Conservation (phyloP, 2,329 filamentous ascomycete species). For the Phialocephala subalpina region DNA sequence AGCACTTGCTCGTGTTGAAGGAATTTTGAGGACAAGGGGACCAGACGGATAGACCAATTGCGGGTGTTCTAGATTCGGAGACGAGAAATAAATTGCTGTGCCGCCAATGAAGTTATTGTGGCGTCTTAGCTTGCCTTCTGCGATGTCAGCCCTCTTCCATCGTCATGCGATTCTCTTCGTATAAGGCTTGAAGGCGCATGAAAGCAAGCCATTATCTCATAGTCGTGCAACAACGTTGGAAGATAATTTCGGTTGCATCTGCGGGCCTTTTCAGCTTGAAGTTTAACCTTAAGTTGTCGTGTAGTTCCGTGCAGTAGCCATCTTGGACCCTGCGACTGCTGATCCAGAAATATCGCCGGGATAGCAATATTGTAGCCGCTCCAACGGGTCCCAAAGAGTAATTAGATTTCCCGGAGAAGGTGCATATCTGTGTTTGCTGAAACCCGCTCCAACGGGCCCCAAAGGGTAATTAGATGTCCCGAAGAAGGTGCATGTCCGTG, state of each 20-base stretch:
- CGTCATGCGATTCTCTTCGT: neutral
- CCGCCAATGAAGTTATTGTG: neutral
- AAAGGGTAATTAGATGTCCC: neutral
- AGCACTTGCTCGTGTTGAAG: slow-evolving; percentile 2
- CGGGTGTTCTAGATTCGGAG: neutral
- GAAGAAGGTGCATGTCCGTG: neutral
- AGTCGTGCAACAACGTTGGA: neutral
- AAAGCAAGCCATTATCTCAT: neutral
- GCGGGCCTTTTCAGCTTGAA: neutral
- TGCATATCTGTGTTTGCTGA: neutral
- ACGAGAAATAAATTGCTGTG: neutral
- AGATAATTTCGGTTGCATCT: neutral
- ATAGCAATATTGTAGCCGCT: neutral
- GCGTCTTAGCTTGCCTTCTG: neutral
- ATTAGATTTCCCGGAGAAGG: neutral
- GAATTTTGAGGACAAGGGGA: neutral
- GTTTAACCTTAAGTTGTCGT: neutral
- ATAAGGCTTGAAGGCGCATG: no score
- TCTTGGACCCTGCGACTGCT: no score
- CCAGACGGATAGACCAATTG: slow-evolving; percentile 1
- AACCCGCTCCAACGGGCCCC: neutral
- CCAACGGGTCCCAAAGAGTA: no score
- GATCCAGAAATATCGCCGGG: neutral
- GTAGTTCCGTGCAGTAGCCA: neutral
- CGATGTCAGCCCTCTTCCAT: neutral